phyloP scores from a whole-genome alignment of 2,329 filamentous ascomycete genomes.

The Sphaceloma murrayae region DNA sequence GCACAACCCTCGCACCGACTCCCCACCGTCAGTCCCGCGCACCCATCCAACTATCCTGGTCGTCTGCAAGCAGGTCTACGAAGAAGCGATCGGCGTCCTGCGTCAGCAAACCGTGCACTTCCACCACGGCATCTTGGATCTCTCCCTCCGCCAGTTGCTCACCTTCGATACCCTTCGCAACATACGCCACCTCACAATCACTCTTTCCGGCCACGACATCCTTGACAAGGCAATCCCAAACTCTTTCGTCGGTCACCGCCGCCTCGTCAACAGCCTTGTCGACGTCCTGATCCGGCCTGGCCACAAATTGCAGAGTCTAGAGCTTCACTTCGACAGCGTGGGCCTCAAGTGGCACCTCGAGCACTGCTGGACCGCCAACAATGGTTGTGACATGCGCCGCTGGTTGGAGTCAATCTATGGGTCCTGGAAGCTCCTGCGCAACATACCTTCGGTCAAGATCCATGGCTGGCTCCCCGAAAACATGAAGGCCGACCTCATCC shows the following conservation, averaged over 20 bases:
- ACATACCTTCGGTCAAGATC: conserved; percentile 23
- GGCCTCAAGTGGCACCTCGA: conserved; percentile 24
- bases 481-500: conserved; percentile 22
- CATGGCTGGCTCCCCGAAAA: conserved; percentile 21
- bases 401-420: conserved; percentile 20
- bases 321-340: conserved; percentile 22
- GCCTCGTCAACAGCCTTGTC: conserved; percentile 22
- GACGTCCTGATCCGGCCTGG: conserved; percentile 20
- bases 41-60: conserved; percentile 27
- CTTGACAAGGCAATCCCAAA: conserved; percentile 17
- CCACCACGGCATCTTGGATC: conserved; percentile 24
- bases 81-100: conserved; percentile 26
- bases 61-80: conserved; percentile 28
- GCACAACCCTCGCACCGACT: neutral
- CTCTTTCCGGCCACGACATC: conserved; percentile 15
- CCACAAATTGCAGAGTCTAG: conserved; percentile 26
- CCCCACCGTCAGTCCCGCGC: conserved; percentile 17
- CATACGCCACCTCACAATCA: conserved; percentile 20
- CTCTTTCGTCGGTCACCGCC: conserved; percentile 25
- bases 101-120: conserved; percentile 24
- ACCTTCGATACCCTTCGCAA: conserved; percentile 21
- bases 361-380: conserved; percentile 19
- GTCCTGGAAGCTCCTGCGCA: conserved; percentile 20
- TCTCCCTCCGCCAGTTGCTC: conserved; percentile 20
- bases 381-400: conserved; percentile 26